phyloP scores from a whole-genome alignment of 176 grass and related monocot genomes.

The Puccinellia tenuiflora region DNA sequence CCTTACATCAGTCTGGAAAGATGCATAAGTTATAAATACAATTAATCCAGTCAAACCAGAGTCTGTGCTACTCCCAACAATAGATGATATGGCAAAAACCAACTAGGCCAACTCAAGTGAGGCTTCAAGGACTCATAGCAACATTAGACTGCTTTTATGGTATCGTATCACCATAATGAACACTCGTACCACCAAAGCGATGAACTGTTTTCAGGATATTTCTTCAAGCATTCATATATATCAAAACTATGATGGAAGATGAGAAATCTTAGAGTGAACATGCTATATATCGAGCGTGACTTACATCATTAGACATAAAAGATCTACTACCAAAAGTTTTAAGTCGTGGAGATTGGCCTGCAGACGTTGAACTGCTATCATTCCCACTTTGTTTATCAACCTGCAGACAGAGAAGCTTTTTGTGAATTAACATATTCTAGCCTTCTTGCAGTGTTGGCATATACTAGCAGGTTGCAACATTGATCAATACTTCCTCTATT shows the following conservation, averaged over 20 bases:
- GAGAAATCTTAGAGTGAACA: not conserved
- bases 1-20: not conserved
- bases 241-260: not conserved
- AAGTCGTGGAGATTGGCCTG: conserved; percentile 53
- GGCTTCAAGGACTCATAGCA: not conserved
- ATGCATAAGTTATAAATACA: not conserved
- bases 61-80: not conserved
- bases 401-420: conserved; percentile 30
- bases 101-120: conserved; percentile 1
- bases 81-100: not conserved
- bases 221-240: not conserved
- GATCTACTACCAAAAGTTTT: conserved; percentile 55
- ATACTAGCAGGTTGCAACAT: not conserved
- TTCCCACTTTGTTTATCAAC: conserved; percentile 51
- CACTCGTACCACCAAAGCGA: not conserved
- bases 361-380: conserved; percentile 53
- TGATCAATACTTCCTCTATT: no score
- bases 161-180: conserved; percentile 1
- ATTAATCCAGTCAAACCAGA: not conserved
- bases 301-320: conserved; percentile 60
- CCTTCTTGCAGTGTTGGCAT: not conserved
- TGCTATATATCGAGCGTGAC: not conserved
- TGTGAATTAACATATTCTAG: not conserved
- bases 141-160: not conserved
- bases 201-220: not conserved